phyloP scores from a whole-genome alignment of 805 yeast genomes.

The Lipomyces chichibuensis region DNA sequence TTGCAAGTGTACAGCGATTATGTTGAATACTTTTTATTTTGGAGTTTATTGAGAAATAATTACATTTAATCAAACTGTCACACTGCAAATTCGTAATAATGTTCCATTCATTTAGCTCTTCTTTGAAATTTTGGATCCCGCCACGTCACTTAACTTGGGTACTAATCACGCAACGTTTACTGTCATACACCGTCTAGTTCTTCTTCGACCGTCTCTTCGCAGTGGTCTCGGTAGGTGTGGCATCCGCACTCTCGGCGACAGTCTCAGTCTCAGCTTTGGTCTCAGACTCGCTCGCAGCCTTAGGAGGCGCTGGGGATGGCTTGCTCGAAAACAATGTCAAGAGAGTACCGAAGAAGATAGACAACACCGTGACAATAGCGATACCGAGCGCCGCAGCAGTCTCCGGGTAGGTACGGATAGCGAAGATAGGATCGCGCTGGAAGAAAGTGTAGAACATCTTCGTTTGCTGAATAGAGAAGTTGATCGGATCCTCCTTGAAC shows the following conservation, averaged over 20 bases:
- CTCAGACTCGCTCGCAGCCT: conserved; percentile 10
- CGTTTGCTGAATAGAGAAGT: conserved; percentile 39
- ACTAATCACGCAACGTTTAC: background rate
- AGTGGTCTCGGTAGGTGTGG: conserved; percentile 14
- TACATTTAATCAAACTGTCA: background rate
- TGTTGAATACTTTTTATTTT: background rate
- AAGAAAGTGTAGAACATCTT: conserved; percentile 42
- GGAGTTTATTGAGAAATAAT: background rate
- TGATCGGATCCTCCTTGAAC: conserved; percentile 45
- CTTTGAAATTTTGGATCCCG: background rate
- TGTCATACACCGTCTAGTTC: background rate
- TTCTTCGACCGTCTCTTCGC: conserved; percentile 26
- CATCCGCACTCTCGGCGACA: conserved; percentile 15
- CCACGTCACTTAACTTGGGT: background rate
- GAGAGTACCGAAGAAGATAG: conserved; percentile 40
- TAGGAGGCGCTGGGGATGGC: conserved; percentile 7
- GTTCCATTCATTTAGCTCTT: background rate
- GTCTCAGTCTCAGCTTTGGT: conserved; percentile 10
- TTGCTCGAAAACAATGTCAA: conserved; percentile 26
- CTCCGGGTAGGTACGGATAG: conserved; percentile 46
- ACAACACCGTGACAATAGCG: conserved; percentile 36
- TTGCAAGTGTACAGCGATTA: no score
- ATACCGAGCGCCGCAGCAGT: conserved; percentile 42
- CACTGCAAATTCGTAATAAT: background rate
- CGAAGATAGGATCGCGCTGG: conserved; percentile 41